Evolutionary conservation across 768 basidiomycete species (phyloP).

Genomic region (Multifurca ochricompacta): DNA sequence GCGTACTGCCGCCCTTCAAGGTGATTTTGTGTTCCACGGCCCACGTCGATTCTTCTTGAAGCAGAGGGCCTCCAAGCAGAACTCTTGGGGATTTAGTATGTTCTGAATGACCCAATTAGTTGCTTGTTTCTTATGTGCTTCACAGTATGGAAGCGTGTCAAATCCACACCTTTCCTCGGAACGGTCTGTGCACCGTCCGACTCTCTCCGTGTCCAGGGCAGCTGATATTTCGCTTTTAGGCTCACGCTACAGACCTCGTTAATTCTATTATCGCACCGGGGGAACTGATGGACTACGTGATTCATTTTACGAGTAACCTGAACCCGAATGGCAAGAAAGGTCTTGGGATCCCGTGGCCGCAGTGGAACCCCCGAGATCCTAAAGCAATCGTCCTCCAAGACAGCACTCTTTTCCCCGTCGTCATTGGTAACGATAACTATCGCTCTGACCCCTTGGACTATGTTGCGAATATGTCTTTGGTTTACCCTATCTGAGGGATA

Average conservation of each 20-base stretch:
- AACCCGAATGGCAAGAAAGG: conserved; percentile 15
- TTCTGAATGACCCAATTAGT: not conserved
- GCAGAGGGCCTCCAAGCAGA: conserved; percentile 7
- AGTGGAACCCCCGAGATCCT: conserved; percentile 9
- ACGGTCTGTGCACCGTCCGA: not conserved
- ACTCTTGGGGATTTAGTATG: conserved; percentile 17
- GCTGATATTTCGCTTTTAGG: not conserved
- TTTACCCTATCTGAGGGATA: conserved; percentile 11
- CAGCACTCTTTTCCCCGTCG: not conserved
- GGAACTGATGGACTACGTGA: conserved; percentile 17
- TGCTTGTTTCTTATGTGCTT: not conserved
- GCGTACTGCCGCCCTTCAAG: conserved; percentile 15
- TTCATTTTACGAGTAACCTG: conserved; percentile 16
- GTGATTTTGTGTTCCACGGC: conserved; percentile 20
- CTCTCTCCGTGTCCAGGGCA: too few relatives aligned
- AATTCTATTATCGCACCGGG: conserved; percentile 3
- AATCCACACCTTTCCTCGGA: conserved; percentile 14
- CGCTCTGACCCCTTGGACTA: conserved; percentile 5
- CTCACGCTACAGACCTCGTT: conserved; percentile 7
- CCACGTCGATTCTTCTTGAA: conserved; percentile 16
- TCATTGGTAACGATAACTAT: conserved; percentile 11
- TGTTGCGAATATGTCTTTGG: conserved; percentile 13
- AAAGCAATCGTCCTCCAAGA: conserved; percentile 16
- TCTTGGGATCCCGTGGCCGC: conserved; percentile 11
- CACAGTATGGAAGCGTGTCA: conserved; percentile 17